These are phyloP conservation scores for Hypomontagnella monticulosa DNA, from an alignment of 495 filamentous ascomycete genomes.

Conservation along the genomic window DNA sequence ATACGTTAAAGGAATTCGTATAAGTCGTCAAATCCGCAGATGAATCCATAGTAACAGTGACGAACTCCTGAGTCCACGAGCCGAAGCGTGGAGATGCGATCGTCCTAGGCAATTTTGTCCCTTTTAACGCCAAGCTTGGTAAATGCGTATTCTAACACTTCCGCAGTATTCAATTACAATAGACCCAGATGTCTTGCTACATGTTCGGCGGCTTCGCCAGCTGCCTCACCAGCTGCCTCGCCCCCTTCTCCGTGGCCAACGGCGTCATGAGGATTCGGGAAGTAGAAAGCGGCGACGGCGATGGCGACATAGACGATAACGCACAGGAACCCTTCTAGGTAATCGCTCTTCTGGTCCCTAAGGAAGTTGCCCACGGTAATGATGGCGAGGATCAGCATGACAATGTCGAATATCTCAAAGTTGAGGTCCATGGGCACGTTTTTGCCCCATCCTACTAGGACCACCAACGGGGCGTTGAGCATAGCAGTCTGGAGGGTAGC, in stretches of 20 bases:
- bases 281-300: constrained; percentile 69
- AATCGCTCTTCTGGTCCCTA: constrained; percentile 81
- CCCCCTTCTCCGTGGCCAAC: constrained; percentile 1
- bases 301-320: constrained; percentile 74
- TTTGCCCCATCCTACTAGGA: constrained; percentile 87
- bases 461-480: constrained; percentile 84
- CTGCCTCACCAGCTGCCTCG: constrained; percentile 12
- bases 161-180: neutral
- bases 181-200: constrained; percentile 15
- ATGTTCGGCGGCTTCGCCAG: constrained; percentile 7
- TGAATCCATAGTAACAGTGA: constrained; percentile 1
- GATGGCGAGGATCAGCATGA: constrained; percentile 85
- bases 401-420: constrained; percentile 91
- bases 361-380: constrained; percentile 86
- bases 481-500: constrained; percentile 90
- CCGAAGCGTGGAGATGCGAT: constrained; percentile 15
- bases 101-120: constrained; percentile 16
- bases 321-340: constrained; percentile 80
- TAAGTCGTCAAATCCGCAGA: constrained; percentile 11
- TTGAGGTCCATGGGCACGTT: constrained; percentile 76
- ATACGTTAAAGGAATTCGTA: constrained; percentile 1
- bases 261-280: constrained; percentile 60
- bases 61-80: constrained; percentile 17
- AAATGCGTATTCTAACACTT: constrained; percentile 7
- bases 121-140: constrained; percentile 33